Evolutionary conservation across 768 basidiomycete genomes (phyloP), one percentile per base, ranked within the genome.

Genomic region (Mycena leptocephala): DNA sequence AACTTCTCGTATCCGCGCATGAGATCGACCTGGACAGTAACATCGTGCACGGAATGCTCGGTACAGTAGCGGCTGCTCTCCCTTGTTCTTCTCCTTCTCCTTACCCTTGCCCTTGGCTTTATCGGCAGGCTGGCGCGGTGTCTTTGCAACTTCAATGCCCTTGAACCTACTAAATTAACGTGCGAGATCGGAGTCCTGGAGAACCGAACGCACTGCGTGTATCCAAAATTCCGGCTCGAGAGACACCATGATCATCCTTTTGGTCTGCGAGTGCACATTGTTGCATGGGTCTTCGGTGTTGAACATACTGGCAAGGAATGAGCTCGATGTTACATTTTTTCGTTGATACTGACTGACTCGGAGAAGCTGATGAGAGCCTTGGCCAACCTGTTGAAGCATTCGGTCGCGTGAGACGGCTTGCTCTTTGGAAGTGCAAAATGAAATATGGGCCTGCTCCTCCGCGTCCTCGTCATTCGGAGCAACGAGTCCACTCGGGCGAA

Each of bases 211-310:
- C 81, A 95, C 96, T 80, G 93, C 95, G 84, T 96, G 95, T 71
- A 97, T 94, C 95, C 95, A 97, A 81, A 94, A 97, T 82, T 94
- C 87, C 58, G 93, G 94, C 82, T 97, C 96, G 6, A 95, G 96
- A 32, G 91, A 94, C 43, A 96, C 85, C 92, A 95, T 95, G 76
- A 94, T 85, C 92, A 96, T 93, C 43, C 95, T 90, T 75, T 90
- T 91, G 30, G 92, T 87, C 82, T 96, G 96, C 26, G 96, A 95
- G 84, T 95, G 96, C 26, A 96, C 91, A 74, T 90, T 94, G 82
- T 94, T 92, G 86, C 92, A 95, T 59, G 86, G 78, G 73, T 90
- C 89, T 55, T 88, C 87, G 32, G 88, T 79, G 80, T 91, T 91
- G 84, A 96, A 96, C 85, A 94, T 90, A 80, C 95, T 96, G 78